Conservation (phyloP, 495 filamentous ascomycete genomes). For the Neurospora hispaniola region DNA sequence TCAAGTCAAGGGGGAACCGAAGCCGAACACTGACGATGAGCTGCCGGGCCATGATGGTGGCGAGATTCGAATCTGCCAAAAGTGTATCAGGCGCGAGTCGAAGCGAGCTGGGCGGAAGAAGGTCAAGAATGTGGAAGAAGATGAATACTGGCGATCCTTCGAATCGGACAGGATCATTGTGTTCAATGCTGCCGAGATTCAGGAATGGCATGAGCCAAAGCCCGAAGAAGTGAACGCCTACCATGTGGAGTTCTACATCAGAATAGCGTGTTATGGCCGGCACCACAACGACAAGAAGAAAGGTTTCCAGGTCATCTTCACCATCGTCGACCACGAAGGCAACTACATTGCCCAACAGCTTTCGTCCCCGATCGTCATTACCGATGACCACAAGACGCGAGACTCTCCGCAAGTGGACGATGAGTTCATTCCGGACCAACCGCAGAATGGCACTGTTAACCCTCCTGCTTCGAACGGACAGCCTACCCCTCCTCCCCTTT, state of each 20-base stretch:
- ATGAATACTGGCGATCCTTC: constrained; percentile 64
- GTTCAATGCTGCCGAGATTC: constrained; percentile 87
- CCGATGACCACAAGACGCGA: constrained; percentile 88
- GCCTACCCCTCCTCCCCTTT: background rate
- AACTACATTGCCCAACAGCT: constrained; percentile 74
- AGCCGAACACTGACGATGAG: constrained; percentile 43
- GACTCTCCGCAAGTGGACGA: background rate
- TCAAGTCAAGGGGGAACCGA: background rate
- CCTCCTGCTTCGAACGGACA: background rate
- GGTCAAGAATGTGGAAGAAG: constrained; percentile 75
- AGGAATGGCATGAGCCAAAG: constrained; percentile 61
- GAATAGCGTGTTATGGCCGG: constrained; percentile 94
- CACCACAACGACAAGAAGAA: constrained; percentile 77
- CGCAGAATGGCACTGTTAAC: background rate
- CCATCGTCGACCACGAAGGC: constrained; percentile 67
- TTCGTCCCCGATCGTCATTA: constrained; percentile 82
- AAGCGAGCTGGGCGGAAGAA: constrained; percentile 87
- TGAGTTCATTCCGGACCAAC: background rate
- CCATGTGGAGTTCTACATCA: constrained; percentile 77
- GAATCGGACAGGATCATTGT: constrained; percentile 76
- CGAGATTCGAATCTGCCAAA: constrained; percentile 76
- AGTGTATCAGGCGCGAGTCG: constrained; percentile 74
- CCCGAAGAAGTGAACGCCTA: constrained; percentile 42
- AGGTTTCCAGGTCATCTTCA: constrained; percentile 91
- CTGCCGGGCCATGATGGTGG: constrained; percentile 65